Evolutionary conservation across 768 basidiomycete genomes (phyloP).

Genomic region (Cytidiella melzeri): DNA sequence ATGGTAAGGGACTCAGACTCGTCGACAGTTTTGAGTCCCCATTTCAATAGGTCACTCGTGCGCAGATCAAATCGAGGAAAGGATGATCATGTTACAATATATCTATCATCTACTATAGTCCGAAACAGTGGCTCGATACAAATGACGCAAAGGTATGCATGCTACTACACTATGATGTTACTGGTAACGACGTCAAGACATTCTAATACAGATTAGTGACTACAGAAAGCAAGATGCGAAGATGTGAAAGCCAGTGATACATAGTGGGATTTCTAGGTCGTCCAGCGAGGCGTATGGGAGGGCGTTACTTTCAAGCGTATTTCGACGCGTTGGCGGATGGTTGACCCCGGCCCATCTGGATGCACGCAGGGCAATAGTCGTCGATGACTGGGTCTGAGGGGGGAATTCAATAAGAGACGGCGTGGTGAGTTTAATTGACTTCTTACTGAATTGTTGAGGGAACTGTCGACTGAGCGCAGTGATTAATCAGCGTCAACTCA

Average conservation of each 20-base stretch:
- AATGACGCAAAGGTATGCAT: constrained; percentile 9
- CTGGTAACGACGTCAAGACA: constrained; percentile 3
- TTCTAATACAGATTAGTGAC: constrained; percentile 6
- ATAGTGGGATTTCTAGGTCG: background rate
- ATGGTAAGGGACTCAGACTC: background rate
- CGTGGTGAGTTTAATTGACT: constrained; percentile 7
- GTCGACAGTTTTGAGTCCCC: background rate
- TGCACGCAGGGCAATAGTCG: constrained; percentile 23
- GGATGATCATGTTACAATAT: constrained; percentile 1
- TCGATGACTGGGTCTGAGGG: constrained; percentile 24
- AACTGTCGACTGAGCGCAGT: constrained; percentile 55
- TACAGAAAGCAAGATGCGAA: background rate
- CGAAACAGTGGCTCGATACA: constrained; percentile 8
- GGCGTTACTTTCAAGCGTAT: constrained; percentile 5
- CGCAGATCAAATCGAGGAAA: background rate
- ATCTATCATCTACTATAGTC: constrained; percentile 6
- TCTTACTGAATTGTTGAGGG: constrained; percentile 63
- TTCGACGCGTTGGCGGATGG: constrained; percentile 12
- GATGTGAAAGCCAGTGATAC: background rate
- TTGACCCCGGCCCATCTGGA: constrained; percentile 18
- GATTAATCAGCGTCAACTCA: constrained; percentile 17
- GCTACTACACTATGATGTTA: constrained; percentile 5
- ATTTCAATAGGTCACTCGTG: background rate
- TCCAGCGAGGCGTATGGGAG: background rate
- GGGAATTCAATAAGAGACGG: constrained; percentile 7